Evolutionary conservation across 306 rosid genomes (phyloP).

Genomic region (Cucurbita maxima): DNA sequence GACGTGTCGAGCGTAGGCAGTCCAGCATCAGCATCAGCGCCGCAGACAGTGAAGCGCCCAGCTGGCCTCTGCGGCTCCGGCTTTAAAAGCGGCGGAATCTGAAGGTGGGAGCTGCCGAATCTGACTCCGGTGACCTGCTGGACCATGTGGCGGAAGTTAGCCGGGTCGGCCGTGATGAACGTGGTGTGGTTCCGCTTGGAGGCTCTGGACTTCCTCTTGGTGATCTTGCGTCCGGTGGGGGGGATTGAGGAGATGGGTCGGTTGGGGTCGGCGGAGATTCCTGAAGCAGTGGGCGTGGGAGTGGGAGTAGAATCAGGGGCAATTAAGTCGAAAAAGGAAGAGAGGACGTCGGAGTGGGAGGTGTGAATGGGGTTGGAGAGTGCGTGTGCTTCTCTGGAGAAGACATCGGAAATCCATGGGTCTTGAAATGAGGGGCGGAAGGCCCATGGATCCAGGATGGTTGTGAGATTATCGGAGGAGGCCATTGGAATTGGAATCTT

Average conservation of each 20-base stretch:
- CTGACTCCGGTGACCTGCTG: conserved; percentile 84
- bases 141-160: conserved; percentile 86
- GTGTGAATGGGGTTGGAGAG: conserved; percentile 49
- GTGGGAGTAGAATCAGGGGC: conserved; percentile 13
- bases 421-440: conserved; percentile 24
- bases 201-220: conserved; percentile 68
- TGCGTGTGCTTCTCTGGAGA: conserved; percentile 36
- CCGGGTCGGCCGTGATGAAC: conserved; percentile 77
- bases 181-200: conserved; percentile 77
- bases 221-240: conserved; percentile 18
- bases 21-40: conserved; percentile 3
- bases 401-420: conserved; percentile 39
- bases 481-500: conserved; percentile 24
- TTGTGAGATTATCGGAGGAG: conserved; percentile 31
- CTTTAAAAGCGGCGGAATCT: conserved; percentile 35
- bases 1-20: conserved; percentile 92
- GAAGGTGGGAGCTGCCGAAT: conserved; percentile 13
- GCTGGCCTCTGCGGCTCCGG: conserved; percentile 65
- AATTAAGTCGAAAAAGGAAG: conserved; percentile 9
- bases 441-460: conserved; percentile 34
- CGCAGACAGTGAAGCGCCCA: conserved; percentile 8
- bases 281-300: conserved; percentile 41
- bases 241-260: conserved; percentile 9
- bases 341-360: neutral
- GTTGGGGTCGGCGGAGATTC: conserved; percentile 37